Evolutionary conservation across 148 eudicot species (phyloP).

Genomic region (Amaranthus palmeri): DNA sequence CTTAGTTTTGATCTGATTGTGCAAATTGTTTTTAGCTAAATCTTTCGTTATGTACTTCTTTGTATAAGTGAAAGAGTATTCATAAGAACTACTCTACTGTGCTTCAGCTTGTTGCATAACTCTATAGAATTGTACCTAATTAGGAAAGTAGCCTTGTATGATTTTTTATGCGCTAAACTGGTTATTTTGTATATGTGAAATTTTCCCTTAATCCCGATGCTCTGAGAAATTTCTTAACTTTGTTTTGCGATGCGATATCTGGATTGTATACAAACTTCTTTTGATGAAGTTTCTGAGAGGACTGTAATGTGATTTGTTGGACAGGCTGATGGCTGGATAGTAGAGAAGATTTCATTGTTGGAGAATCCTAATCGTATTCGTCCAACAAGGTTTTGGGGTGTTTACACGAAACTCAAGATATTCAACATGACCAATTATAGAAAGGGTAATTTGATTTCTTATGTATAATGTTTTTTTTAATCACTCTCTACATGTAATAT

Average conservation of each 20-base stretch:
- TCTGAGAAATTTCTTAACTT: neutral
- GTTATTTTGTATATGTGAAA: neutral
- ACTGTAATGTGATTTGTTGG: slow-evolving; percentile 19
- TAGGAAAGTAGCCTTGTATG: neutral
- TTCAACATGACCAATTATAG: slow-evolving; percentile 85
- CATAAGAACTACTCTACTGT: neutral
- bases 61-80: neutral
- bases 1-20: no score
- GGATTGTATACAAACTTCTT: neutral
- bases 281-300: neutral
- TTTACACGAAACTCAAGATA: slow-evolving; percentile 92
- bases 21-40: no score
- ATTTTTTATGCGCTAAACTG: neutral
- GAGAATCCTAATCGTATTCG: slow-evolving; percentile 84
- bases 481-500: neutral
- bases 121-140: neutral
- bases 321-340: slow-evolving; percentile 99
- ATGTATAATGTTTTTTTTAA: slow-evolving; percentile 2
- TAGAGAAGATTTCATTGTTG: slow-evolving; percentile 69
- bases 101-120: neutral
- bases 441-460: slow-evolving; percentile 53
- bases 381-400: slow-evolving; percentile 96
- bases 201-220: neutral
- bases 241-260: slow-evolving; percentile 4
- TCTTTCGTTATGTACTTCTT: neutral